Evolutionary conservation across 2,329 filamentous ascomycete genomes (phyloP).

Genomic region (Pleurostoma richardsiae): DNA sequence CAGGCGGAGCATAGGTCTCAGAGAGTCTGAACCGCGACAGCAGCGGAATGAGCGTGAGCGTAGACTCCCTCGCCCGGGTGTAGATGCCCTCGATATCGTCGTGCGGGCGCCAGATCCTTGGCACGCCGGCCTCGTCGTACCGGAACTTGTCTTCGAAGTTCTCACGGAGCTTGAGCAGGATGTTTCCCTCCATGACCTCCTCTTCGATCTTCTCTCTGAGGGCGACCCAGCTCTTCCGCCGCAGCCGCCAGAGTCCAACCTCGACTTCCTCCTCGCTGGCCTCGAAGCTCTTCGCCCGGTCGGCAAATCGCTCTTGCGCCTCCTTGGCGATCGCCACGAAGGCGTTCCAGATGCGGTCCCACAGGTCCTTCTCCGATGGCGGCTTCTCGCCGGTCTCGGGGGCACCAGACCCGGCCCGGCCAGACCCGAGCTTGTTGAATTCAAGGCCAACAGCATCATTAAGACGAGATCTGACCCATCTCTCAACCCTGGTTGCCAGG

Average conservation of each 20-base stretch:
- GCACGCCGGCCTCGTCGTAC: constrained; percentile 91
- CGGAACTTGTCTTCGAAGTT: constrained; percentile 99
- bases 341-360: constrained; percentile 90
- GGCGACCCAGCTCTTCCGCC: constrained; percentile 91
- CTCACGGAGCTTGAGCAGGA: constrained; percentile 89
- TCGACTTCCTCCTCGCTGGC: constrained; percentile 88
- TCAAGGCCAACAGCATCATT: constrained; percentile 85
- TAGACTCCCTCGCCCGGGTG: constrained; percentile 87
- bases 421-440: constrained; percentile 93
- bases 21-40: constrained; percentile 78
- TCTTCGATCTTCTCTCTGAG: constrained; percentile 89
- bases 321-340: constrained; percentile 81
- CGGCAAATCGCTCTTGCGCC: constrained; percentile 79
- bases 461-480: constrained; percentile 86
- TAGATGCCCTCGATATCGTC: constrained; percentile 98
- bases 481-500: constrained; percentile 82
- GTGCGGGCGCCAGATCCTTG: constrained; percentile 91
- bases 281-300: constrained; percentile 88
- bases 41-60: constrained; percentile 83
- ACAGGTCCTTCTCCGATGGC: constrained; percentile 74
- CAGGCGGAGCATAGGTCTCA: constrained; percentile 69
- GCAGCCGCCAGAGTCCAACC: constrained; percentile 84
- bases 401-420: constrained; percentile 74
- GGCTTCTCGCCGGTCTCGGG: constrained; percentile 74
- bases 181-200: constrained; percentile 96